Evolutionary conservation across 495 filamentous ascomycete genomes (phyloP), one percentile per base, ranked within the genome.

Genomic region (Penicillium chermesinum): DNA sequence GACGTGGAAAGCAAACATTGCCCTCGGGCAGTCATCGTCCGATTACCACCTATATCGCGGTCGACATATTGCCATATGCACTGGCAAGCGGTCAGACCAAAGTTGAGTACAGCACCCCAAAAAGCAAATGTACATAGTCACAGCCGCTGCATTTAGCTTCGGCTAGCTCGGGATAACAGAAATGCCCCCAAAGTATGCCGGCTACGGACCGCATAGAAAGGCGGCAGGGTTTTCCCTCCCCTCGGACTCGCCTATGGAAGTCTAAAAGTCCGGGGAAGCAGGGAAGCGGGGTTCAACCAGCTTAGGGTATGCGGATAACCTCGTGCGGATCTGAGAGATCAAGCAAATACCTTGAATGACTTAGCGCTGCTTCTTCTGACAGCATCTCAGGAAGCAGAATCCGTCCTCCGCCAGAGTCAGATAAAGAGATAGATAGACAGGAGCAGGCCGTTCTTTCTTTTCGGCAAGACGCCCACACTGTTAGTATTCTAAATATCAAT

Each of bases 301-400:
- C 5, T 30, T 30, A 30, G n/a, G n/a, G n/a, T n/a, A n/a, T n/a
- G n/a, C n/a, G n/a, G n/a, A n/a, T n/a, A n/a, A n/a, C n/a, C n/a
- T n/a, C n/a, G n/a, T n/a, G n/a, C n/a, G n/a, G n/a, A n/a, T n/a
- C n/a, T n/a, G n/a, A n/a, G n/a, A n/a, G n/a, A n/a, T n/a, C n/a
- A n/a, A n/a, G n/a, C n/a, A n/a, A n/a, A n/a, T n/a, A n/a, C n/a
- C n/a, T n/a, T n/a, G n/a, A n/a, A n/a, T n/a, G n/a, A n/a, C n/a
- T n/a, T n/a, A n/a, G n/a, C n/a, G n/a, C n/a, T n/a, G n/a, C n/a
- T n/a, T n/a, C n/a, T n/a, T n/a, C n/a, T n/a, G 17, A 7, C 21
- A 21, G 30, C 17, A 50, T 35, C 8, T 55, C 48, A 44, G 52
- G 38, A 55, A 50, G 17, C 17, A 41, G 44, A 51, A 50, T 46